Evolutionary conservation across 805 yeast species (phyloP).

Genomic region (Scheffersomyces ergatensis): DNA sequence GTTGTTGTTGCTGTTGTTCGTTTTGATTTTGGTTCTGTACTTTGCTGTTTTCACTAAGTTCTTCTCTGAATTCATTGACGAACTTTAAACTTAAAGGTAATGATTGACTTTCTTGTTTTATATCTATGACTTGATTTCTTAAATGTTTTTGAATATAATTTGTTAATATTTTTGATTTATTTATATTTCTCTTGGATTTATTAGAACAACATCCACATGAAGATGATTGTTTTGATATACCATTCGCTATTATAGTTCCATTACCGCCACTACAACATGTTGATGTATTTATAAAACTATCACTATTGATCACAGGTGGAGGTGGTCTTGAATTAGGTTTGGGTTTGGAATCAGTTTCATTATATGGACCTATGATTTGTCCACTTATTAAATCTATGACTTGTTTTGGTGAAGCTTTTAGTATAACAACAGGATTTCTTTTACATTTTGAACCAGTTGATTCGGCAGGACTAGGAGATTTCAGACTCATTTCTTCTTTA

Average conservation of each 20-base stretch:
- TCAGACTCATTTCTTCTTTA: not conserved
- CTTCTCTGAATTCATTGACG: no score
- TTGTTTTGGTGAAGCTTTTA: conserved; percentile 37
- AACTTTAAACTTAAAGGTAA: no score
- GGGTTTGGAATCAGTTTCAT: conserved; percentile 11
- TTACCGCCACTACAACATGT: conserved; percentile 29
- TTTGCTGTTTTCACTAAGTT: not conserved
- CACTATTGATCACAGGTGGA: conserved; percentile 22
- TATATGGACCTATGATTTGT: conserved; percentile 38
- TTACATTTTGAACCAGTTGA: conserved; percentile 4
- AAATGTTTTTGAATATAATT: conserved; percentile 24
- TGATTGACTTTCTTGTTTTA: not conserved
- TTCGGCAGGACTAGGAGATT: not conserved
- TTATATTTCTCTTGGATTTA: conserved; percentile 24
- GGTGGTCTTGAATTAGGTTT: conserved; percentile 15
- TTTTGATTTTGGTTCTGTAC: not conserved
- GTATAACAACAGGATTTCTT: conserved; percentile 26
- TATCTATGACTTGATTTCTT: conserved; percentile 10
- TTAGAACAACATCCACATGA: conserved; percentile 29
- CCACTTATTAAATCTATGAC: conserved; percentile 37
- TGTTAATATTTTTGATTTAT: conserved; percentile 33
- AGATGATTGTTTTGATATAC: conserved; percentile 8
- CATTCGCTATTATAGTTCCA: no score
- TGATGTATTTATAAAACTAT: conserved; percentile 33
- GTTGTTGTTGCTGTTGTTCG: not conserved